phyloP scores from a whole-genome alignment of 306 rosid genomes.

The Ormosia emarginata region DNA sequence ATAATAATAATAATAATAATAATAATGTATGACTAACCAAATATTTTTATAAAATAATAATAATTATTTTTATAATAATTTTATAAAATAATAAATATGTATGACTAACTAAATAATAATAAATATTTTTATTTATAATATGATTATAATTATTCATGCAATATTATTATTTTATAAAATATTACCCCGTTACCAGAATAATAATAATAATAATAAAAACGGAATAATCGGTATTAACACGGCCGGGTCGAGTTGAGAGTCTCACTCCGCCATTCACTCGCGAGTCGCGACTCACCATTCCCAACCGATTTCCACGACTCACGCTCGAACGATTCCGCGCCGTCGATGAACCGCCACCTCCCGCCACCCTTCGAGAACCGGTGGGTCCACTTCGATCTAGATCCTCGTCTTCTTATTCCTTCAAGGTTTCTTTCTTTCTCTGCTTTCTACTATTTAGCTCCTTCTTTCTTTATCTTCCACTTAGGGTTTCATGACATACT shows the following conservation, averaged over 20 bases:
- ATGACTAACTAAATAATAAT: too few relatives aligned
- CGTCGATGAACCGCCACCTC: conserved; percentile 1
- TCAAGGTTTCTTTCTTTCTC: conserved; percentile 23
- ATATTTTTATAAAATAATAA: too few relatives aligned
- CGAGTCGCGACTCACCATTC: conserved; percentile 69
- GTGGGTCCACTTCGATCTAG: neutral
- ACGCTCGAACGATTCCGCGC: conserved; percentile 27
- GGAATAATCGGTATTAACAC: conserved; percentile 33
- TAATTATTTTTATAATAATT: too few relatives aligned
- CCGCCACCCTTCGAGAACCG: neutral
- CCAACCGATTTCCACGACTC: conserved; percentile 29
- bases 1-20: too few relatives aligned
- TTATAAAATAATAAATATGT: too few relatives aligned
- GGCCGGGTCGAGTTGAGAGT: conserved; percentile 72
- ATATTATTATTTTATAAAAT: too few relatives aligned
- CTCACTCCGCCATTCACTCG: conserved; percentile 58
- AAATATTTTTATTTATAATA: too few relatives aligned
- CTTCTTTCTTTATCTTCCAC: neutral
- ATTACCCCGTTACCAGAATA: too few relatives aligned
- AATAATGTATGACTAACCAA: too few relatives aligned
- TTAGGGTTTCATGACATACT: neutral
- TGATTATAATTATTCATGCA: too few relatives aligned
- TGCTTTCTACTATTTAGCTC: neutral
- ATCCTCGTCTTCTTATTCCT: neutral
- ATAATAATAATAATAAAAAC: neutral